These are phyloP conservation scores for Heliamphora pulchella DNA, from an alignment of 179 eudicot genomes.

Conservation along the genomic window DNA sequence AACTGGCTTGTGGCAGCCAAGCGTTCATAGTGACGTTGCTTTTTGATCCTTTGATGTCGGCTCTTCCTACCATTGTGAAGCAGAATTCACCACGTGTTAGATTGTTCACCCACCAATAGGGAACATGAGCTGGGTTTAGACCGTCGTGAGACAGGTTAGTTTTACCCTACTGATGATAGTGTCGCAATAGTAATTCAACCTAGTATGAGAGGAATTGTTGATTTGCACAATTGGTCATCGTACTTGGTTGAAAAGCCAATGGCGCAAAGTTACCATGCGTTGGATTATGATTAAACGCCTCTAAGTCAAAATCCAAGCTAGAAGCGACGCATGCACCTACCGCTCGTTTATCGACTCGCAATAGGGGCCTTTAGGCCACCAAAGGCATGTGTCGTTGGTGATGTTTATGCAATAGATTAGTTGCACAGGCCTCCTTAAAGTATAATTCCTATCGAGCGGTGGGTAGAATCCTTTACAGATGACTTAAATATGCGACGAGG, in stretches of 20 bases:
- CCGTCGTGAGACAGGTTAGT: conserved; percentile 3
- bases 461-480: conserved; percentile 36
- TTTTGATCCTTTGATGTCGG: conserved; percentile 29
- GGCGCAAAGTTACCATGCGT: too few relatives aligned
- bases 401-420: too few relatives aligned
- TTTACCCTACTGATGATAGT: conserved; percentile 3
- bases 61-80: conserved; percentile 18
- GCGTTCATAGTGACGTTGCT: conserved; percentile 40
- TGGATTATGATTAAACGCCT: too few relatives aligned
- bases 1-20: conserved; percentile 48
- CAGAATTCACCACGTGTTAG: conserved; percentile 12
- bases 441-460: conserved; percentile 10
- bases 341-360: too few relatives aligned
- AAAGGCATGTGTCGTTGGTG: too few relatives aligned
- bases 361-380: too few relatives aligned
- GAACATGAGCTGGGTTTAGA: conserved; percentile 17
- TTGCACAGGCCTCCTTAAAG: not conserved
- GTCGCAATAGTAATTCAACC: too few relatives aligned
- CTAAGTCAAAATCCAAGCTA: too few relatives aligned
- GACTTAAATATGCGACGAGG: conserved; percentile 44
- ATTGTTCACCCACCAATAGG: conserved; percentile 14
- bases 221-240: too few relatives aligned
- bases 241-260: too few relatives aligned
- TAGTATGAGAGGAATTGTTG: too few relatives aligned
- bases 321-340: too few relatives aligned